Evolutionary conservation across 495 filamentous ascomycete genomes (phyloP), one percentile per base, ranked within the genome.

Genomic region (Aspergillus bridgeri): DNA sequence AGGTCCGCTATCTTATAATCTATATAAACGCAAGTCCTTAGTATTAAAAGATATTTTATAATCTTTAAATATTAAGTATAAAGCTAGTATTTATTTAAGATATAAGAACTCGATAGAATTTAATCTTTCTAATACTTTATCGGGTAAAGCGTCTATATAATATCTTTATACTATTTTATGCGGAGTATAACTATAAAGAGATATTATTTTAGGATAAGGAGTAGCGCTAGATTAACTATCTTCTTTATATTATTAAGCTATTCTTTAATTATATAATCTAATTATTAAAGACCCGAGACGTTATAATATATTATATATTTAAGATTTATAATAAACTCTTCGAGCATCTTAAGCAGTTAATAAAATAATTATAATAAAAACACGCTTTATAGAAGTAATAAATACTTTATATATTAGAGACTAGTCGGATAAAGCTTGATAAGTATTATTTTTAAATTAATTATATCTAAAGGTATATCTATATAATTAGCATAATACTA

Each of bases 401-500:
- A 42, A 57, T 57, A 43, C 33, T 51, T 43, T 3, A 51, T 3
- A 17, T 23, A n/a, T n/a, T n/a, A n/a, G n/a, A n/a, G n/a, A n/a
- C n/a, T n/a, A n/a, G n/a, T n/a, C n/a, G n/a, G n/a, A n/a, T n/a
- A n/a, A n/a, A n/a, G n/a, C n/a, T n/a, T n/a, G n/a, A n/a, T n/a
- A n/a, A n/a, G n/a, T n/a, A 56, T 29, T 56, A 56, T 24, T 29
- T n/a, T 21, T 19, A 56, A 27, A 56, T 45, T 8, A 42, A 51
- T 24, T 29, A 49, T 44, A 24, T 43, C 18, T 3, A 25, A 43
- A 29, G 48, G 15, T 23, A 57, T 57, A 42, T 57, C 27, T 57
- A 51, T 43, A 19, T 24, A n/a, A 57, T 57, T 51, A 51, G 21
- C 44, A 57, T n/a, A 38, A 57, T 57, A 22, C 29, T 57, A 24